Conservation (phyloP, 306 rosid genomes). For the Crataegus laevigata region DNA sequence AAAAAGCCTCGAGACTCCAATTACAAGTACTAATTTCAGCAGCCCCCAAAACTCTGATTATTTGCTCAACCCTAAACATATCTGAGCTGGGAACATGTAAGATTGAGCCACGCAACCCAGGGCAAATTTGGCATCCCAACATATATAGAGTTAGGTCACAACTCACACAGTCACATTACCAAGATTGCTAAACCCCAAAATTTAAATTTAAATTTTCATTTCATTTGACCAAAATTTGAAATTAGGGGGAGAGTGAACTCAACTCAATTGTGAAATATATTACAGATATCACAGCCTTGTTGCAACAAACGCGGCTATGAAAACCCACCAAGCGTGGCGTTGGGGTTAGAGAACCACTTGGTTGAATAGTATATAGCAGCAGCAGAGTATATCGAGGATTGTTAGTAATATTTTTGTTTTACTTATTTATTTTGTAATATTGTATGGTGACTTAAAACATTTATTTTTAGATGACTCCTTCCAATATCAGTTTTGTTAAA, state of each 20-base stretch:
- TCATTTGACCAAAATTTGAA: not conserved
- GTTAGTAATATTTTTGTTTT: not conserved
- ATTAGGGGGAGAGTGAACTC: not conserved
- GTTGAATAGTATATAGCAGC: slow-evolving; percentile 4
- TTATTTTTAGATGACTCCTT: no score
- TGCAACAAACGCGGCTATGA: slow-evolving; percentile 5
- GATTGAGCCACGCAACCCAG: slow-evolving; percentile 16
- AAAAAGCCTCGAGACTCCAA: not conserved
- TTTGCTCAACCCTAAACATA: not conserved
- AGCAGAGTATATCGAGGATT: not conserved
- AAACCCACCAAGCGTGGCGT: slow-evolving; percentile 23
- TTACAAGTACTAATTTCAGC: not conserved
- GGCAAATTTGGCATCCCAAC: slow-evolving; percentile 9
- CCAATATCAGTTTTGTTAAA: no score
- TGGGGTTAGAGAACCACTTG: slow-evolving; percentile 17
- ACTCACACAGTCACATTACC: not conserved
- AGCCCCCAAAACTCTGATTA: not conserved
- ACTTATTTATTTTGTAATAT: no score
- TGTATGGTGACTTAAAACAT: not conserved
- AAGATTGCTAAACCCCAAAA: slow-evolving; percentile 15
- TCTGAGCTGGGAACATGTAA: not conserved
- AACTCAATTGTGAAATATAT: slow-evolving; percentile 2
- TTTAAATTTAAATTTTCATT: not conserved
- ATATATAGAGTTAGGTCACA: not conserved
- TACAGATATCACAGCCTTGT: slow-evolving; percentile 8